These are phyloP conservation scores for Bolboschoenus planiculmis DNA, from an alignment of 176 grass and related monocot genomes.

Conservation along the genomic window DNA sequence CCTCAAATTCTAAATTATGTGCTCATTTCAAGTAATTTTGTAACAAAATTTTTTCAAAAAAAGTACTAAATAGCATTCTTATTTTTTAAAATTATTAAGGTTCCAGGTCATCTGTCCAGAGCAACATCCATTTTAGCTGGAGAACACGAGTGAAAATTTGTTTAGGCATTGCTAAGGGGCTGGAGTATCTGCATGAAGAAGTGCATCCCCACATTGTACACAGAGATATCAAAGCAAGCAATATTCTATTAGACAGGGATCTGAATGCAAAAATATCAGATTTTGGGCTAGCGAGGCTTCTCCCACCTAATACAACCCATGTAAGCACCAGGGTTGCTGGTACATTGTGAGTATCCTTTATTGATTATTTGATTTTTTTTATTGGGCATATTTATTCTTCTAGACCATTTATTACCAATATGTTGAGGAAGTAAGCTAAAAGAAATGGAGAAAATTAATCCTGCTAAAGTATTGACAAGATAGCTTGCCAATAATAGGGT, in stretches of 20 bases:
- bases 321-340: constrained; percentile 71
- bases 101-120: constrained; percentile 27
- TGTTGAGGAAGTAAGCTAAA: background rate
- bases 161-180: constrained; percentile 53
- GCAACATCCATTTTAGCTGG: constrained; percentile 60
- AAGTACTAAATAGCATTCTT: background rate
- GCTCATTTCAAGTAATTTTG: background rate
- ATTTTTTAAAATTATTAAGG: constrained; percentile 28
- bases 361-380: constrained; percentile 3
- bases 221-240: constrained; percentile 75
- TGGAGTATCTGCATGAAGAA: constrained; percentile 53
- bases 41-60: background rate
- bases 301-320: constrained; percentile 57
- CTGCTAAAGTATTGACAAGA: background rate
- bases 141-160: constrained; percentile 53
- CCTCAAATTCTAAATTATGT: background rate
- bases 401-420: background rate
- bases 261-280: constrained; percentile 71
- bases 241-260: constrained; percentile 60
- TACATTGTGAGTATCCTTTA: constrained; percentile 51
- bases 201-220: constrained; percentile 56
- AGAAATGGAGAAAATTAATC: background rate
- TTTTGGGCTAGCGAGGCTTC: constrained; percentile 67
- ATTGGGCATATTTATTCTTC: background rate
- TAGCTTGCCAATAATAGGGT: background rate